These are phyloP conservation scores for Aschersonia sp. DNA, from an alignment of 2,329 filamentous ascomycete genomes.

Conservation along the genomic window DNA sequence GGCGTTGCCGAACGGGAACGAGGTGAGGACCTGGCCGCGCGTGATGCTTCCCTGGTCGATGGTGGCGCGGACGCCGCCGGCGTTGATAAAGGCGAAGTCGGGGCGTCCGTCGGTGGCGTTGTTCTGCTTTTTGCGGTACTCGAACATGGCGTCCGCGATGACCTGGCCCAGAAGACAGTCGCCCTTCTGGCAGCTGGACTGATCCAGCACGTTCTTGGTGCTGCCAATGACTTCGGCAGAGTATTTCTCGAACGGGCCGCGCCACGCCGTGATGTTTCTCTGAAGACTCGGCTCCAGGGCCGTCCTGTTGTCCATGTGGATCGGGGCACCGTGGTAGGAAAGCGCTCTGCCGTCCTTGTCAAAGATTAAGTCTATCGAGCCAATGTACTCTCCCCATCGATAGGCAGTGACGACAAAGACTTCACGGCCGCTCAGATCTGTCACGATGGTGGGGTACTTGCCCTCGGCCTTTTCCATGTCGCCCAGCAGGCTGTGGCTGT, in stretches of 20 bases:
- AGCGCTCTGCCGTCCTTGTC: conserved; percentile 45
- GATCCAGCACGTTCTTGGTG: conserved; percentile 40
- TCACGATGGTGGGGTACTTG: conserved; percentile 47
- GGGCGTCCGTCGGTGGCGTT: conserved; percentile 18
- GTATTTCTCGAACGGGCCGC: conserved; percentile 44
- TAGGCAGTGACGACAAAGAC: conserved; percentile 56
- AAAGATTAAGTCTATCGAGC: conserved; percentile 52
- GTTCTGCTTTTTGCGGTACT: conserved; percentile 36
- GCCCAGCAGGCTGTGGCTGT: conserved; percentile 45
- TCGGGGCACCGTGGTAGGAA: conserved; percentile 46
- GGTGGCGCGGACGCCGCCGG: conserved; percentile 47
- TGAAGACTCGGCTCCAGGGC: conserved; percentile 41
- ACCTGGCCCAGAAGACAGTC: conserved; percentile 45
- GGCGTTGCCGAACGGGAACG: conserved; percentile 52
- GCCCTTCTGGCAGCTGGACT: conserved; percentile 38
- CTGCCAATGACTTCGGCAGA: conserved; percentile 24
- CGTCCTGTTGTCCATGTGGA: conserved; percentile 48
- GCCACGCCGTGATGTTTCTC: conserved; percentile 42
- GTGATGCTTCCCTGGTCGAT: conserved; percentile 48
- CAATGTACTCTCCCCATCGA: conserved; percentile 54
- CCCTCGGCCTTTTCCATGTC: conserved; percentile 42
- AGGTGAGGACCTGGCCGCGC: conserved; percentile 45
- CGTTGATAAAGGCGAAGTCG: conserved; percentile 47
- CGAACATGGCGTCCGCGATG: conserved; percentile 43
- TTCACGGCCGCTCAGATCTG: conserved; percentile 47